These are phyloP conservation scores for Ormosia semicastrata DNA, from an alignment of 306 rosid genomes.

Conservation along the genomic window DNA sequence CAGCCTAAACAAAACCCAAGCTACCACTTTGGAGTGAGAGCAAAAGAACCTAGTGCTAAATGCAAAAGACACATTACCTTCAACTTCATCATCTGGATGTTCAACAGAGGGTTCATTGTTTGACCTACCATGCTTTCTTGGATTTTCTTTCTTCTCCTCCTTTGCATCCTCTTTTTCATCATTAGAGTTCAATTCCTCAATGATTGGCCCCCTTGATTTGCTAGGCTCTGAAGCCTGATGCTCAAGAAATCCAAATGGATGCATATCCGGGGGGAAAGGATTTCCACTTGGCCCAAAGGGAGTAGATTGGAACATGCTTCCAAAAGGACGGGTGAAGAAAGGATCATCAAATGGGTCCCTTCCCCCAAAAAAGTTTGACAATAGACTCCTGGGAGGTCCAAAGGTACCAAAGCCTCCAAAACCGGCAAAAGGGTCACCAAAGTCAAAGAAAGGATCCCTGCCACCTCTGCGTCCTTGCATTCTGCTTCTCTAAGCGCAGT, in stretches of 20 bases:
- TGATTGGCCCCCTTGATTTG: conserved; percentile 60
- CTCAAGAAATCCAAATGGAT: conserved; percentile 54
- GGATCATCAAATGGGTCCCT: conserved; percentile 83
- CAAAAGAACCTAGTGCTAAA: not conserved
- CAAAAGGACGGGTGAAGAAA: conserved; percentile 74
- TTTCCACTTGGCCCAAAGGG: conserved; percentile 38
- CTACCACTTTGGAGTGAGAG: not conserved
- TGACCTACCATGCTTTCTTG: conserved; percentile 60
- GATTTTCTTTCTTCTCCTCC: conserved; percentile 48
- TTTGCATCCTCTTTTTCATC: conserved; percentile 52
- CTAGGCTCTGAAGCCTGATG: conserved; percentile 54
- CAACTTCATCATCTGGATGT: conserved; percentile 62
- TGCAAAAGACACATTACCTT: conserved; percentile 42
- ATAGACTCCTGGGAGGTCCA: conserved; percentile 55
- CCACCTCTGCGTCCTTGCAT: conserved; percentile 75
- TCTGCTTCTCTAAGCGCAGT: conserved; percentile 32
- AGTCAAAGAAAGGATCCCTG: conserved; percentile 45
- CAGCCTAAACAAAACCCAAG: conserved; percentile 11
- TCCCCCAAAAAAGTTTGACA: conserved; percentile 61
- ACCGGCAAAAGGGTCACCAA: conserved; percentile 61
- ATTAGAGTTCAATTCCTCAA: conserved; percentile 81
- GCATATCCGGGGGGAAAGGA: conserved; percentile 47
- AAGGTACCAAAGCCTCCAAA: conserved; percentile 66
- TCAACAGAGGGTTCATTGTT: conserved; percentile 43
- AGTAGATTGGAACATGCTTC: conserved; percentile 57